These are phyloP conservation scores for Rhodotorula kratochvilovae DNA, from an alignment of 768 basidiomycete genomes.

Conservation along the genomic window DNA sequence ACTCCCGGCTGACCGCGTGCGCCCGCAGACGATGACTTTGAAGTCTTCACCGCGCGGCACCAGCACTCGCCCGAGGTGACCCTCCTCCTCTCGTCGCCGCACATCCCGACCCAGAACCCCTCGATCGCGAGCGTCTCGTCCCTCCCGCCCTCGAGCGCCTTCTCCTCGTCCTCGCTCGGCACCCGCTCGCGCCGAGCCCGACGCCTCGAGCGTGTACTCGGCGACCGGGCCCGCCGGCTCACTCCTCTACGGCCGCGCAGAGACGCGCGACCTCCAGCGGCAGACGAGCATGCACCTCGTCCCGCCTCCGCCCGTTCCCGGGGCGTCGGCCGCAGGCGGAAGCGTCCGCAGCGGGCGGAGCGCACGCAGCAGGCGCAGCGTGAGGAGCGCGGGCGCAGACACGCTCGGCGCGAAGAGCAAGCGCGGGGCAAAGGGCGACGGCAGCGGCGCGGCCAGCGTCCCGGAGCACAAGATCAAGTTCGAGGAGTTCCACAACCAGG, in stretches of 20 bases:
- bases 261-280: background rate
- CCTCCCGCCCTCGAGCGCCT: conserved; percentile 25
- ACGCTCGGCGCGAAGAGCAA: conserved; percentile 11
- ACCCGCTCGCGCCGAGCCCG: conserved; percentile 3
- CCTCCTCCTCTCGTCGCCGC: conserved; percentile 34
- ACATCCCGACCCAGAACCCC: conserved; percentile 36
- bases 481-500: conserved; percentile 45
- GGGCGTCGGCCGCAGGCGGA: background rate
- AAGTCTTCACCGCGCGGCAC: conserved; percentile 31
- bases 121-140: conserved; percentile 38
- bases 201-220: conserved; percentile 35
- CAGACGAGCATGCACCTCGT: conserved; percentile 42
- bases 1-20: background rate
- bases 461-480: conserved; percentile 45
- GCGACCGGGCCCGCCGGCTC: conserved; percentile 14
- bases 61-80: conserved; percentile 22
- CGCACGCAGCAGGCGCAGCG: conserved; percentile 1
- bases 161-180: conserved; percentile 10
- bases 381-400: background rate
- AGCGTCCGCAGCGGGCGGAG: conserved; percentile 30
- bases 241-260: conserved; percentile 37
- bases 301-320: conserved; percentile 21
- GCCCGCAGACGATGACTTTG: conserved; percentile 42
- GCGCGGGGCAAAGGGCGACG: conserved; percentile 14
- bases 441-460: conserved; percentile 9